Conservation (phyloP, 2,329 filamentous ascomycete species). For the Metarhizium anisopliae region DNA sequence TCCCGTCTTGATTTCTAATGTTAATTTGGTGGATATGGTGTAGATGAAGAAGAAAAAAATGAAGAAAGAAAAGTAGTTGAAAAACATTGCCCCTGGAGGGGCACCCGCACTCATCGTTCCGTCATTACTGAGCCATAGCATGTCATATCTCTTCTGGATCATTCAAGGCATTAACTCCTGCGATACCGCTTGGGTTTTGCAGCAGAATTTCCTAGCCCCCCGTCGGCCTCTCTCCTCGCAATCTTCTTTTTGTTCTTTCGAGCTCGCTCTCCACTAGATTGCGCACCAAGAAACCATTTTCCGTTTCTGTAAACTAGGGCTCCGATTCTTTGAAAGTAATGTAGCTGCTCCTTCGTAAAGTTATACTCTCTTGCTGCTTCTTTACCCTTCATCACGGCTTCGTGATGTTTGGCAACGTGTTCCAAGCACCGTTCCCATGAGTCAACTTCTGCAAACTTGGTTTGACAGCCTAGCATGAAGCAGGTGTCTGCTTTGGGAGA, state of each 20-base stretch:
- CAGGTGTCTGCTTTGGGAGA: slow-evolving; percentile 55
- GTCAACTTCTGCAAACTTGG: slow-evolving; percentile 47
- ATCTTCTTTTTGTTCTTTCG: slow-evolving; percentile 6
- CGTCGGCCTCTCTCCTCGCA: neutral
- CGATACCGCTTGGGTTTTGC: neutral
- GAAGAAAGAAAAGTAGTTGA: neutral
- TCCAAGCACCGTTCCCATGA: slow-evolving; percentile 82
- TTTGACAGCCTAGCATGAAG: slow-evolving; percentile 50
- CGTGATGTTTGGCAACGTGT: slow-evolving; percentile 75
- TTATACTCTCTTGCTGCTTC: neutral
- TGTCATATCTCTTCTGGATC: neutral
- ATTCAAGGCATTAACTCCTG: neutral
- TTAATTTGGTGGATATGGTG: neutral
- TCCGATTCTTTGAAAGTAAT: neutral
- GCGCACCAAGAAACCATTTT: slow-evolving; percentile 21
- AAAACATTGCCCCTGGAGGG: neutral
- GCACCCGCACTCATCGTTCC: neutral
- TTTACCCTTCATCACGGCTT: slow-evolving; percentile 22
- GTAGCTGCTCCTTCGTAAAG: slow-evolving; percentile 1
- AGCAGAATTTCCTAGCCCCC: neutral
- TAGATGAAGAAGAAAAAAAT: neutral
- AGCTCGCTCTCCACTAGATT: slow-evolving; percentile 3
- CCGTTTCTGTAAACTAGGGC: slow-evolving; percentile 16
- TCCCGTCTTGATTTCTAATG: neutral
- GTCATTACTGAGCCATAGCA: neutral